Percentiles rank a stretch among this genome's conserved stretches.
phyloP scores from a whole-genome alignment of 2,329 filamentous ascomycete genomes.

The Hypoxylon sp. region DNA sequence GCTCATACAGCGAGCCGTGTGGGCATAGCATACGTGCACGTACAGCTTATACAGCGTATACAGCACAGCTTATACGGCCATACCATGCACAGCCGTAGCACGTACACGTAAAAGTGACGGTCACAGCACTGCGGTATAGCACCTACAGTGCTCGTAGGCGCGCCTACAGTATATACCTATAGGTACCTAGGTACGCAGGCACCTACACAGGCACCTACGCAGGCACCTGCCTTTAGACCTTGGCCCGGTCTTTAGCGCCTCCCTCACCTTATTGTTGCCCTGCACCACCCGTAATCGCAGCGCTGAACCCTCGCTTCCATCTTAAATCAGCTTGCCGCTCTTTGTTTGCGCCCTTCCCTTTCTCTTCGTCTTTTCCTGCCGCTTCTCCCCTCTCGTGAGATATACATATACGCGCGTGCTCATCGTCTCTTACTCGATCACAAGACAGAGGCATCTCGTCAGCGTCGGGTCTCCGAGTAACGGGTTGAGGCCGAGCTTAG shows the following conservation, averaged over 20 bases:
- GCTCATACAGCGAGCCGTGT: too few species aligned
- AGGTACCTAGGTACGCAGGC: too few species aligned
- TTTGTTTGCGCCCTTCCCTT: constrained; percentile 32
- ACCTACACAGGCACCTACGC: too few species aligned
- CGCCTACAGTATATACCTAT: too few species aligned
- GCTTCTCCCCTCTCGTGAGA: constrained; percentile 37
- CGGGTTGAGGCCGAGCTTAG: constrained; percentile 45
- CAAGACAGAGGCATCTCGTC: constrained; percentile 33
- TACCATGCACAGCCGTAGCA: too few species aligned
- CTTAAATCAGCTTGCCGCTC: constrained; percentile 40
- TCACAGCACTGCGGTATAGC: too few species aligned
- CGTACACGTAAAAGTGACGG: too few species aligned
- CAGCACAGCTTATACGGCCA: neutral
- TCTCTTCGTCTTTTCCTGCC: constrained; percentile 39
- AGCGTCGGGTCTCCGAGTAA: constrained; percentile 41
- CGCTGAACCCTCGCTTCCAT: constrained; percentile 44
- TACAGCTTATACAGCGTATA: too few species aligned
- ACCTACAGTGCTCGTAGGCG: too few species aligned
- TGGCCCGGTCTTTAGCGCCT: too few species aligned
- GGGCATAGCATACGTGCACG: too few species aligned
- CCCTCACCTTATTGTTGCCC: constrained; percentile 43
- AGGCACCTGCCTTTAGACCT: too few species aligned
- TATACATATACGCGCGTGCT: constrained; percentile 35
- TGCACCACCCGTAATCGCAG: constrained; percentile 43
- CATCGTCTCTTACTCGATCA: constrained; percentile 26